Evolutionary conservation across 352 stramenopile genomes (phyloP).

Genomic region (Pythium brachiatum): DNA sequence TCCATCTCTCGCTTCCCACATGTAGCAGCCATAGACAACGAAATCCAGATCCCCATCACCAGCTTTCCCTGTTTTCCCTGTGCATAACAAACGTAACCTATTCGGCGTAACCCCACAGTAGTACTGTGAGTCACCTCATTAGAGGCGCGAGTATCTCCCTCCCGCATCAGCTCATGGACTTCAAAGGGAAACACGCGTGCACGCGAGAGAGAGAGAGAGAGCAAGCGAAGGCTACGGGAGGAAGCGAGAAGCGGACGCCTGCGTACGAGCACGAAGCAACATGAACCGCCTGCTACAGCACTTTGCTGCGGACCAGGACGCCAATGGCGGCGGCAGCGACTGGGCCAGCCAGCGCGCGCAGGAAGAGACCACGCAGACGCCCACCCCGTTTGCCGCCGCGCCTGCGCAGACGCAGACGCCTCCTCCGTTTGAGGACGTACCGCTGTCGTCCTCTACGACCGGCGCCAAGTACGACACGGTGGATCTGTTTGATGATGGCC

Average conservation of each 20-base stretch:
- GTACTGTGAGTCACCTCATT: background rate
- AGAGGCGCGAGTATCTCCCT: background rate
- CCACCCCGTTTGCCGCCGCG: slow-evolving; percentile 1
- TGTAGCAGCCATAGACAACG: background rate
- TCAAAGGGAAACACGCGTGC: slow-evolving; percentile 5
- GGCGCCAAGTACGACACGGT: slow-evolving; percentile 28
- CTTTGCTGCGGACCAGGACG: slow-evolving; percentile 37
- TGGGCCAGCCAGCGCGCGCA: slow-evolving; percentile 23
- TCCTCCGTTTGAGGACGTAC: slow-evolving; percentile 29
- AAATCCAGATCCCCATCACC: background rate
- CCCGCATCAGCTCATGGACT: slow-evolving; percentile 2
- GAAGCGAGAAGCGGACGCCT: background rate
- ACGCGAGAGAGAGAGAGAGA: background rate
- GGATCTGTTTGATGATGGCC: slow-evolving; percentile 29
- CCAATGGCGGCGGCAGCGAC: slow-evolving; percentile 9
- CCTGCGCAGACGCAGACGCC: background rate
- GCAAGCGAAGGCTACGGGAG: background rate
- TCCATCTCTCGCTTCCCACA: background rate
- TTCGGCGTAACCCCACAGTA: background rate
- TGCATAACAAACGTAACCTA: background rate
- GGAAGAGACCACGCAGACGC: slow-evolving; percentile 5
- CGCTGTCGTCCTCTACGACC: slow-evolving; percentile 27
- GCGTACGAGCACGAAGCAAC: background rate
- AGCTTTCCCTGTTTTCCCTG: background rate
- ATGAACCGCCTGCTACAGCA: slow-evolving; percentile 69